Base-by-base conservation (phyloP, 768 basidiomycete species). In the Panaeolus papilionaceus region DNA sequence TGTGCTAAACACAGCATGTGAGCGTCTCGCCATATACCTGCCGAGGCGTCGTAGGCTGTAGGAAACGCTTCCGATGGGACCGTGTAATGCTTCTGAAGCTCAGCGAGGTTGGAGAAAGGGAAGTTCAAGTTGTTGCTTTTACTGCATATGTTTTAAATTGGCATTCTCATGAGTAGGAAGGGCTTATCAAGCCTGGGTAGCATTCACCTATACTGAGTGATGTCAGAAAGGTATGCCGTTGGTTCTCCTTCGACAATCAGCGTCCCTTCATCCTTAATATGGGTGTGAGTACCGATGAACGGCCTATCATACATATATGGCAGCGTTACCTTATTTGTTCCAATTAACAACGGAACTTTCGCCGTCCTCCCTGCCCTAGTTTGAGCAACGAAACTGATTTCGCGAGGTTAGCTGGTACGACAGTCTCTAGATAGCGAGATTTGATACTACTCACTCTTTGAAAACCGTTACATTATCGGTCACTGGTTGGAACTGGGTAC, bases 41-140 rank as follows among this genome's bases (percentile, higher is more conserved):
- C 77, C 3, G 76, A 72, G 4, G 78, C 78, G 64, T 79, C 78
- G 70, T 79, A 79, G 0, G 77, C 77, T 2, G 75, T 74, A 23
- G 75, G 75, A 66, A 75, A 79, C 18, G 69, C 71, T 28, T 37
- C 45, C 0, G 78, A 79, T 10, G 75, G 75, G 51, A 78, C 77
- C 12, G 75, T 73, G 54, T 78, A 77, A 65, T 68, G 68, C n/a
- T 64, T 61, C 67, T 77, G 66, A 10, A 79, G 69, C 4, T 65
- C 44, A 16, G 72, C 61, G 42, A 76, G 66, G 61, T 70, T 39
- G 16, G 76, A 71, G 51, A 76, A 77, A 4, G 78, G 77, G 71
- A 79, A 79, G 66, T 77, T 77, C 16, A 79, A 73, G 66, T 77
- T 79, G 72, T 77, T 79, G 68, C 76, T 77, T 66, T 71, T 75